Evolutionary conservation across 176 grass and related monocot species (phyloP).

Genomic region (Calamus simplicifolius): DNA sequence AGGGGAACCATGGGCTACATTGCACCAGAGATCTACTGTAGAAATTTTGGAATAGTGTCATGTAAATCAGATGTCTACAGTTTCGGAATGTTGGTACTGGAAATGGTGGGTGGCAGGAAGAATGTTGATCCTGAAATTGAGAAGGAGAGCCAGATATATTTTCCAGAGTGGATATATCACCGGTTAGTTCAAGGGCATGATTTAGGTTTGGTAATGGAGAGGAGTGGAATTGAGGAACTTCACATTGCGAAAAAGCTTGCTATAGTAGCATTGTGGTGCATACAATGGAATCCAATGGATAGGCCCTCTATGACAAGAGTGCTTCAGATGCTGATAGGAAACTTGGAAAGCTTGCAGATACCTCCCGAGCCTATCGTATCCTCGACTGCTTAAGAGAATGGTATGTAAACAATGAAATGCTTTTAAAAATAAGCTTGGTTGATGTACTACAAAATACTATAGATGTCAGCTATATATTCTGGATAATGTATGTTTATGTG

Average conservation of each 20-base stretch:
- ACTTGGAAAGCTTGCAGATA: slow-evolving; percentile 28
- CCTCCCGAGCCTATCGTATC: slow-evolving; percentile 41
- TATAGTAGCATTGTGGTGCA: slow-evolving; percentile 23
- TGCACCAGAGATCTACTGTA: slow-evolving; percentile 7
- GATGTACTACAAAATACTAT: no score
- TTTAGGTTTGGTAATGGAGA: neutral
- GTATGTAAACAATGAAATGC: no score
- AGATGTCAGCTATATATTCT: no score
- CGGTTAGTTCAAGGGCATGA: neutral
- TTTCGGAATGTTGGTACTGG: slow-evolving; percentile 2
- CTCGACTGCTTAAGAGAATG: neutral
- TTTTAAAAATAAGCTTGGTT: no score
- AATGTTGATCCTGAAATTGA: neutral
- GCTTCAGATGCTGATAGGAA: slow-evolving; percentile 47
- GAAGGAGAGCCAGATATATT: neutral
- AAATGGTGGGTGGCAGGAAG: slow-evolving; percentile 7
- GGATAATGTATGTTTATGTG: no score
- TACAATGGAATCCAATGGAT: slow-evolving; percentile 48
- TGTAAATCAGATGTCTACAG: slow-evolving; percentile 2
- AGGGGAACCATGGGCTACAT: slow-evolving; percentile 10
- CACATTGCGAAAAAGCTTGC: slow-evolving; percentile 3
- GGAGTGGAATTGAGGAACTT: neutral
- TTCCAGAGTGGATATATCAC: slow-evolving; percentile 2
- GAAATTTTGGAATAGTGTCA: slow-evolving; percentile 6
- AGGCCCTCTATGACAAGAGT: slow-evolving; percentile 52